phyloP scores from a whole-genome alignment of 495 filamentous ascomycete species.

The Penicillium salamii region DNA sequence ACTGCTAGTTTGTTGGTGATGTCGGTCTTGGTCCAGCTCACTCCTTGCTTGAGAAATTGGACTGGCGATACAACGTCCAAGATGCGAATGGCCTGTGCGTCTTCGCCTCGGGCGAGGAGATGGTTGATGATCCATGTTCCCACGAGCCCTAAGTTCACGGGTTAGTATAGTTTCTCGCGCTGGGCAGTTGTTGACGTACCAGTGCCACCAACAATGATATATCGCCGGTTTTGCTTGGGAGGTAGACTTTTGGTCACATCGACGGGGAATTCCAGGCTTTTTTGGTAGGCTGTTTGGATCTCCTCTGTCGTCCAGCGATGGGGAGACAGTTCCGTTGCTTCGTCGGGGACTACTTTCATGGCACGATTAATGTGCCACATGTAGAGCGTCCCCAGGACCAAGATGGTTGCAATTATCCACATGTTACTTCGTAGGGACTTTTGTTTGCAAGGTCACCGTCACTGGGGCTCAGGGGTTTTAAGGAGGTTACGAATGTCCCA shows the following conservation, averaged over 20 bases:
- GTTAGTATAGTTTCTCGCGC: neutral
- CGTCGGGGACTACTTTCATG: conserved; percentile 48
- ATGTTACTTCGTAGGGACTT: too few species aligned
- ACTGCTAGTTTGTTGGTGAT: conserved; percentile 48
- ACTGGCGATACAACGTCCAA: conserved; percentile 49
- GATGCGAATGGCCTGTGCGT: conserved; percentile 51
- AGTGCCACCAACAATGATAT: conserved; percentile 56
- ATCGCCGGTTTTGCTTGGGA: conserved; percentile 51
- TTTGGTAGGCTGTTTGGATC: conserved; percentile 46
- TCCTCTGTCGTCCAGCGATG: conserved; percentile 52
- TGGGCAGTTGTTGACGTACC: conserved; percentile 36
- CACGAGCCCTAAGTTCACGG: conserved; percentile 45
- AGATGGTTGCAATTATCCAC: conserved; percentile 8
- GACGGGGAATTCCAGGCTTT: conserved; percentile 41
- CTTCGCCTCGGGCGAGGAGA: conserved; percentile 52
- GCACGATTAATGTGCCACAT: conserved; percentile 50
- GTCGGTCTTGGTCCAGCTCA: conserved; percentile 50
- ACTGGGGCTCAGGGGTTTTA: neutral
- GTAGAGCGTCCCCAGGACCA: conserved; percentile 38
- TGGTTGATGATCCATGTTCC: conserved; percentile 55
- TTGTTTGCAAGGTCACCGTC: too few species aligned
- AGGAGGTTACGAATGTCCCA: neutral
- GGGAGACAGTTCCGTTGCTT: conserved; percentile 39
- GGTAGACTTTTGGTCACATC: conserved; percentile 49
- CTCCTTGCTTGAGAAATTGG: conserved; percentile 35